A percentile compares a stretch with the other conserved stretches of the same genome.
Conservation (phyloP, 1,139 yeast genomes). For the Kurtzmaniella quercitrusa region DNA sequence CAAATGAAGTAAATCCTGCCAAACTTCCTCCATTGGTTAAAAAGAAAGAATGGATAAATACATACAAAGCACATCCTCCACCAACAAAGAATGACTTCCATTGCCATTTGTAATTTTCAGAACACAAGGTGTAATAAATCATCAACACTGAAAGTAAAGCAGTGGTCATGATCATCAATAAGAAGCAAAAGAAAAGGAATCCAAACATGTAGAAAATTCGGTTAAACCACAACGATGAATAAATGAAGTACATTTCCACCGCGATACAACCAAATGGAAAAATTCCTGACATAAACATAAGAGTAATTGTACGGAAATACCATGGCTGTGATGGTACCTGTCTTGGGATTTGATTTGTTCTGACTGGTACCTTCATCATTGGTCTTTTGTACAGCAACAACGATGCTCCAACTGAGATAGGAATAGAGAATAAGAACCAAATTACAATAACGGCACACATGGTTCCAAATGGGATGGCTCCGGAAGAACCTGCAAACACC, state of each 20-base stretch:
- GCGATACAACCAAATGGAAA: slow-evolving; percentile 95
- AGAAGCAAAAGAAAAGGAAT: slow-evolving; percentile 81
- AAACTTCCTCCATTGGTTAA: slow-evolving; percentile 63
- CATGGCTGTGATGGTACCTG: slow-evolving; percentile 92
- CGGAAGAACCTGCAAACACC: slow-evolving; percentile 76
- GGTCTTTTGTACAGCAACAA: slow-evolving; percentile 68
- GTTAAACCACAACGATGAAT: slow-evolving; percentile 91
- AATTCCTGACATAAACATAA: slow-evolving; percentile 76
- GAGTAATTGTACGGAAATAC: slow-evolving; percentile 66
- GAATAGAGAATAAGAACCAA: slow-evolving; percentile 85
- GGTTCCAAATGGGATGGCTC: slow-evolving; percentile 92
- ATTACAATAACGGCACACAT: slow-evolving; percentile 74
- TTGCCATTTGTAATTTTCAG: slow-evolving; percentile 96
- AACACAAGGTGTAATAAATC: slow-evolving; percentile 79
- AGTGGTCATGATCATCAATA: slow-evolving; percentile 79
- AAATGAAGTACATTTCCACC: slow-evolving; percentile 86
- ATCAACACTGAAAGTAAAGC: slow-evolving; percentile 75
- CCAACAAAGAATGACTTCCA: slow-evolving; percentile 90
- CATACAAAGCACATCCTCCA: slow-evolving; percentile 84
- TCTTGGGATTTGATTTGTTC: slow-evolving; percentile 91
- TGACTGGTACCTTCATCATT: slow-evolving; percentile 64
- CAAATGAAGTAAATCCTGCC: slow-evolving; percentile 72
- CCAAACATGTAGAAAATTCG: slow-evolving; percentile 97
- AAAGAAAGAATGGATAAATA: slow-evolving; percentile 77
- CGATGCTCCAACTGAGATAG: slow-evolving; percentile 79